Evolutionary conservation across 2,329 filamentous ascomycete species (phyloP), one percentile per base, ranked within the genome.

Genomic region (Parastagonospora nodorum): DNA sequence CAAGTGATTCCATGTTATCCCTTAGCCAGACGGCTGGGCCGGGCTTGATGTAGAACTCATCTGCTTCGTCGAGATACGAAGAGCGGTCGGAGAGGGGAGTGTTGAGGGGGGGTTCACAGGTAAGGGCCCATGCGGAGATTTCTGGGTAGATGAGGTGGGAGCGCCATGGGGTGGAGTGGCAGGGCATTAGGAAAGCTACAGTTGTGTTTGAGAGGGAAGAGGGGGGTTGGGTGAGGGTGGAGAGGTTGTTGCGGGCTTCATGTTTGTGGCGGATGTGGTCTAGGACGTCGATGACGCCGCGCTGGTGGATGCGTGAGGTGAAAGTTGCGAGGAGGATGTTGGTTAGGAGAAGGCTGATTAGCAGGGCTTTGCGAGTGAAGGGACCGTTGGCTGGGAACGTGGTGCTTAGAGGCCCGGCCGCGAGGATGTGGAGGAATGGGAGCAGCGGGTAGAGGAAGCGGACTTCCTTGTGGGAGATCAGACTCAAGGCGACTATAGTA

Each of bases 91-190:
- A 72, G 0, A 82, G 79, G 24, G 81, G 78, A 0, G 92, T 80
- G 63, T 87, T 77, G 10, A 99, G 76, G 0, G 94, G 94, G 1
- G 94, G 94, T 62, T 97, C 92, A 73, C 94, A 99, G 5, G 89
- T 88, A 12, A 97, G 78, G 0, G 92, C 93, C 80, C 92, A 92
- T 4, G 91, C 92, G 50, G 84, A 77, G 45, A 97, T 85, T 28
- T 79, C 77, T 0, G 90, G 84, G 67, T 94, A 84, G 53, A 95
- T 80, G 33, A 97, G 82, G 67, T 95, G 89, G 12, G 88, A 92
- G 64, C 92, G 88, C 93, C 94, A 97, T 2, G 94, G 93, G 0
- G 93, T 97, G 59, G 89, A 90, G 78, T 99, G 94, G 76, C 94
- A 99, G 8, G 94, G 94, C 82, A 92, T 96, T 19, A 99, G 82